Conservation (phyloP, 2,329 filamentous ascomycete species). For the Cordyceps javanica region DNA sequence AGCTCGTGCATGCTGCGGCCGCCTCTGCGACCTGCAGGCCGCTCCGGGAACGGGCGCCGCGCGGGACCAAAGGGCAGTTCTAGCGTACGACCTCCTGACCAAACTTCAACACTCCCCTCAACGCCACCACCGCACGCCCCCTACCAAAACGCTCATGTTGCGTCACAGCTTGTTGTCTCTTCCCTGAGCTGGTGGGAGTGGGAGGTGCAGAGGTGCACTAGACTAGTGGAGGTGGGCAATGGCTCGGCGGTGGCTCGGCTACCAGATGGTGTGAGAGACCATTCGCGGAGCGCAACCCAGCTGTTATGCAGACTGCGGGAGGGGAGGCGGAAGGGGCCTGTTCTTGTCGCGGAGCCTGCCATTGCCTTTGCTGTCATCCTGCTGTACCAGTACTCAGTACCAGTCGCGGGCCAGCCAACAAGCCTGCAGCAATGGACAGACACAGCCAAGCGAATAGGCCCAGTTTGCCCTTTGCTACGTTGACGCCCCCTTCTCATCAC, state of each 20-base stretch:
- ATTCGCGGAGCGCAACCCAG: not conserved
- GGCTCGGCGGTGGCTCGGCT: conserved; percentile 5
- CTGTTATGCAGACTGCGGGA: conserved; percentile 8
- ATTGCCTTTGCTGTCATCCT: not conserved
- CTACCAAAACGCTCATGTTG: conserved; percentile 9
- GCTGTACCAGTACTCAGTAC: not conserved
- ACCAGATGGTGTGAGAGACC: conserved; percentile 7
- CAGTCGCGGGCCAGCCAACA: conserved; percentile 3
- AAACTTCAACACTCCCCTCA: conserved; percentile 14
- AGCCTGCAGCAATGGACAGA: not conserved
- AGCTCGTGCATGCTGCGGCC: conserved; percentile 33
- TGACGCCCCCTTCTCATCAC: not conserved
- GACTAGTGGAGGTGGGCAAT: not conserved
- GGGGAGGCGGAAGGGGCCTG: conserved; percentile 5
- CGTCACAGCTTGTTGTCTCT: conserved; percentile 11
- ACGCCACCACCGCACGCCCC: conserved; percentile 5
- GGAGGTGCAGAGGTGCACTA: conserved; percentile 3
- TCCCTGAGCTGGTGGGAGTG: conserved; percentile 1
- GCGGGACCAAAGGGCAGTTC: conserved; percentile 26
- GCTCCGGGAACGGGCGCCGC: conserved; percentile 28
- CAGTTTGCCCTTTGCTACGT: conserved; percentile 3
- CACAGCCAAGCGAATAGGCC: conserved; percentile 1
- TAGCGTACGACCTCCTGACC: conserved; percentile 19
- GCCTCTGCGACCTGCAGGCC: conserved; percentile 30
- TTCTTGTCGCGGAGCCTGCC: conserved; percentile 1